Evolutionary conservation across 345 rosid genomes (phyloP).

Genomic region (Syzygium aqueum): DNA sequence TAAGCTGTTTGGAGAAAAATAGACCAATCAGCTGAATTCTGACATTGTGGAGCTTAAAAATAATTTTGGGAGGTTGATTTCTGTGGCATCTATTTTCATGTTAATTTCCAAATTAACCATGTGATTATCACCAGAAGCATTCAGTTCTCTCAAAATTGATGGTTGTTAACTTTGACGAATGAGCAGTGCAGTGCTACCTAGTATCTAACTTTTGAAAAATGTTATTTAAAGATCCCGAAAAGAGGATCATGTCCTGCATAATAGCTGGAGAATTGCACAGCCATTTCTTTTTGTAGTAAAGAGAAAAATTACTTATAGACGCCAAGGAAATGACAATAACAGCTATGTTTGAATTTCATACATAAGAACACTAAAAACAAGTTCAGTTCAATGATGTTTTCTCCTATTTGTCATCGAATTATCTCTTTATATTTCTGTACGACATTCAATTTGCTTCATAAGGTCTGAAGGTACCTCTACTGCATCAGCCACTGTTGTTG

Average conservation of each 20-base stretch:
- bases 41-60: neutral
- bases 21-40: neutral
- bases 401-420: neutral
- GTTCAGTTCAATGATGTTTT: neutral
- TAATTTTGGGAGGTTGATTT: neutral
- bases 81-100: neutral
- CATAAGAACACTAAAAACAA: neutral
- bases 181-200: neutral
- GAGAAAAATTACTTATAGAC: neutral
- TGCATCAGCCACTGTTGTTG: conserved; percentile 90
- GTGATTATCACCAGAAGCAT: neutral
- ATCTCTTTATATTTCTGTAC: neutral
- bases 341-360: neutral
- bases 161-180: neutral
- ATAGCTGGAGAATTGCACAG: neutral
- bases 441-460: neutral
- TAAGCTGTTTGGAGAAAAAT: neutral
- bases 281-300: neutral
- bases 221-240: neutral
- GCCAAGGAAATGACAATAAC: neutral
- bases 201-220: neutral
- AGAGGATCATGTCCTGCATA: neutral
- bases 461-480: conserved; percentile 59
- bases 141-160: neutral
- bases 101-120: neutral